Conservation (phyloP, 2,329 filamentous ascomycete species). For the Cercospora nicotianae region DNA sequence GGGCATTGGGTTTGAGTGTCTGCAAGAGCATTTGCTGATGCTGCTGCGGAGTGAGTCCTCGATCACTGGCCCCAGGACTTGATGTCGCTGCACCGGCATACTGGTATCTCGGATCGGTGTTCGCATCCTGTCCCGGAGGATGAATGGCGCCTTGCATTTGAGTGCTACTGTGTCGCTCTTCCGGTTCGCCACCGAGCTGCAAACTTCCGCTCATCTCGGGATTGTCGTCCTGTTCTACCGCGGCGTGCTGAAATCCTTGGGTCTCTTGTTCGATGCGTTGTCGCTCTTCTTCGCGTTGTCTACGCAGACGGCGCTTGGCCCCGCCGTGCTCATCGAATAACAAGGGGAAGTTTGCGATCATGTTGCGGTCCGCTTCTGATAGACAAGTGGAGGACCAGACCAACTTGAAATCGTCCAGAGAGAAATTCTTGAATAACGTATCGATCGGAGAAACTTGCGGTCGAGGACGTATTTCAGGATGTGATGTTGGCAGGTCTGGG, state of each 20-base stretch:
- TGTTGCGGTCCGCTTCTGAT: conserved; percentile 50
- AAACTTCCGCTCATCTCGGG: conserved; percentile 76
- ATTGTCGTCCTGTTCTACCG: conserved; percentile 66
- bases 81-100: conserved; percentile 45
- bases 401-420: conserved; percentile 52
- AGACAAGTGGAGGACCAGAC: conserved; percentile 52
- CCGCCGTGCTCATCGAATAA: conserved; percentile 83
- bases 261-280: conserved; percentile 56
- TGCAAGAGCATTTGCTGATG: conserved; percentile 67
- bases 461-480: conserved; percentile 21
- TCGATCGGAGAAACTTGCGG: conserved; percentile 35
- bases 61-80: conserved; percentile 62
- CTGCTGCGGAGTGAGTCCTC: conserved; percentile 78
- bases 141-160: conserved; percentile 65
- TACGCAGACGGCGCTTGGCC: conserved; percentile 72
- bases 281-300: conserved; percentile 61
- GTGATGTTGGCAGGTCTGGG: not conserved
- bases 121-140: conserved; percentile 54
- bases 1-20: conserved; percentile 49
- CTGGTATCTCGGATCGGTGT: conserved; percentile 36
- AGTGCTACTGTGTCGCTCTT: conserved; percentile 63
- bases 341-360: conserved; percentile 65
- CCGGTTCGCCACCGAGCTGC: conserved; percentile 88
- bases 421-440: conserved; percentile 44
- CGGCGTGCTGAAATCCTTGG: conserved; percentile 49